Base-by-base conservation (phyloP, 495 filamentous ascomycete genomes). In the Xylaria nigripes region DNA sequence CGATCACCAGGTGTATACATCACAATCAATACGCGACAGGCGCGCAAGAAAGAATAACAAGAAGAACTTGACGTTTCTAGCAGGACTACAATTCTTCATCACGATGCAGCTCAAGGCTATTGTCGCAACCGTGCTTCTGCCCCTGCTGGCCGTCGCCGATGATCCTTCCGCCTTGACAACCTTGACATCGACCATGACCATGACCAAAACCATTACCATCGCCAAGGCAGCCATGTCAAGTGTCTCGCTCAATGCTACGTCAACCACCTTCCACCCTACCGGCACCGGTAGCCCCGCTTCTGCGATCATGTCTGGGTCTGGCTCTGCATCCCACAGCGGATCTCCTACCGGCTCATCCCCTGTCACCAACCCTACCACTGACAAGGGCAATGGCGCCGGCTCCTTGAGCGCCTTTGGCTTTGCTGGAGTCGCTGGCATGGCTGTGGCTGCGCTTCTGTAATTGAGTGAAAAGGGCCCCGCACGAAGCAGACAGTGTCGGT, bases 151-250 rank as follows among this genome's bases (percentile, higher is more conserved):
- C 30, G 57, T 72, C 36, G 68, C 72, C 7, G 15, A 40, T 2
- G 36, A 16, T 29, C 27, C 27, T 9, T 4, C 27, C 4, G 51
- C 64, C 13, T 74, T 71, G 41, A 68, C 68, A 2, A 79, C 75
- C 38, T 57, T 67, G 46, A 79, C 77, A 51, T 76, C 72, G 41
- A 76, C 71, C 24, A 59, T 71, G 58, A 78, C 76, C 29, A 68
- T 77, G 60, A 80, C 76, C 57, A 71, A 73, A 63, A 79, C 75
- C 18, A 64, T 80, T 66, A 80, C 72, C 50, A 72, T 78, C 51
- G 55, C 61, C 50, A 66, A 64, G 54, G 68, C 68, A 29, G 61
- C 69, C 55, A 68, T 56, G 0, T 47, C 60, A 13, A 69, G 61
- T 56, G 46, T 60, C 27, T 55, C 19, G 18, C 45, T 51, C 30